Evolutionary conservation across 352 stramenopile genomes (phyloP).

Genomic region (Phytophthora lateralis): DNA sequence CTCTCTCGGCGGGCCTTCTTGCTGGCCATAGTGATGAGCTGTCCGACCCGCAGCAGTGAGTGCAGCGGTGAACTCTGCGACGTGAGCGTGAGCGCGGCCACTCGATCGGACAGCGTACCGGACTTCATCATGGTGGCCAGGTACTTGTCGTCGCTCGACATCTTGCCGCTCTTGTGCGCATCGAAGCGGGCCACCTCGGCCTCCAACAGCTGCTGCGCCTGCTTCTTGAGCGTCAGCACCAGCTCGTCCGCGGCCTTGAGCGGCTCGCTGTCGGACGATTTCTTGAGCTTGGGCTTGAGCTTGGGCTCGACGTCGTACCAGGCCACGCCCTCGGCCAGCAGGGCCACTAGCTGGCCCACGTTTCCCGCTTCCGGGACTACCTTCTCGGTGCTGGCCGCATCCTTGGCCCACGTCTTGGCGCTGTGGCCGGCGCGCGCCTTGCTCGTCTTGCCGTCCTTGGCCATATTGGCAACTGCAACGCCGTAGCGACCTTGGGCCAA

Average conservation of each 20-base stretch:
- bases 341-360: conserved; percentile 35
- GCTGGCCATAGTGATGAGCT: conserved; percentile 89
- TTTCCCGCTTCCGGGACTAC: conserved; percentile 8
- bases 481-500: conserved; percentile 18
- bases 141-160: conserved; percentile 89
- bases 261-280: conserved; percentile 19
- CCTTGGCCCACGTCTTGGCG: neutral
- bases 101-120: conserved; percentile 91
- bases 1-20: conserved; percentile 91
- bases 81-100: conserved; percentile 90
- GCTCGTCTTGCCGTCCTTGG: conserved; percentile 13
- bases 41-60: conserved; percentile 67
- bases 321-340: conserved; percentile 39
- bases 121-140: conserved; percentile 87
- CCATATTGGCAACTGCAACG: conserved; percentile 23
- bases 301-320: conserved; percentile 48
- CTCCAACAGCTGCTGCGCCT: conserved; percentile 66
- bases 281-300: conserved; percentile 31
- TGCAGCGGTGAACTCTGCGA: conserved; percentile 88
- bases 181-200: conserved; percentile 65
- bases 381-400: conserved; percentile 2
- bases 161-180: conserved; percentile 62
- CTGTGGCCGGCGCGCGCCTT: conserved; percentile 5
- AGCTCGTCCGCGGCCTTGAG: conserved; percentile 42
- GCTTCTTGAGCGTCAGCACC: conserved; percentile 58